Base-by-base conservation (phyloP, 257 asterid species). In the Ocimum tenuiflorum region DNA sequence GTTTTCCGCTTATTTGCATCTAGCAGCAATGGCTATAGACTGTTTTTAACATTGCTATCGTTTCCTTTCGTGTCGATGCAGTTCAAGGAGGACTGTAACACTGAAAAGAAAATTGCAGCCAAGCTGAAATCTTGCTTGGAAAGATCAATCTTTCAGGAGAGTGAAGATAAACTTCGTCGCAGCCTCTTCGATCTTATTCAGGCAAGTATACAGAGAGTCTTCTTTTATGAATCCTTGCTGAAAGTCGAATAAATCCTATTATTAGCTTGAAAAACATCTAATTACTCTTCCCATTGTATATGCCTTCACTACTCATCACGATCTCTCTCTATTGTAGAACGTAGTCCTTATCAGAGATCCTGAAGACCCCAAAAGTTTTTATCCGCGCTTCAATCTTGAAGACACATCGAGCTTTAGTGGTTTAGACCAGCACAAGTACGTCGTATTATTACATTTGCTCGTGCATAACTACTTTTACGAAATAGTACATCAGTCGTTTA, bases 341-440 rank as follows among this genome's bases (percentile, higher is more conserved):
- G 70, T 90, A 50, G 95, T 83, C 72, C 97, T 94, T 38, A 83
- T 94, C 69, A 71, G 83, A 73, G 97, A 94, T 73, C 94, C 91
- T 38, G 97, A 94, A 74, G 96, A 94, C 71, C 74, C 94, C 5
- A 83, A 77, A 76, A 80, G 70, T 31, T 88, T 83, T 56, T 94
- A 86, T 49, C 99, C 99, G 24, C 96, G 99, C 51, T 94, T 94
- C 85, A 94, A 88, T 77, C 80, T 94, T 72, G 97, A 94, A 74
- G 97, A 94, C 67, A 90, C 99, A 2, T 63, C 86, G 13, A 86
- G 85, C 85, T 94, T 89, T 76, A 73, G 39, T 29, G 87, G 72
- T 46, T 69, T 89, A 64, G 97, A 94, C 69, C 73, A 79, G 67
- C 92, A 86, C 77, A 89, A 95, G 98, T 92, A 78, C 46, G 14